These are phyloP conservation scores for Amanita exitialis DNA, from an alignment of 768 basidiomycete genomes.

Conservation along the genomic window DNA sequence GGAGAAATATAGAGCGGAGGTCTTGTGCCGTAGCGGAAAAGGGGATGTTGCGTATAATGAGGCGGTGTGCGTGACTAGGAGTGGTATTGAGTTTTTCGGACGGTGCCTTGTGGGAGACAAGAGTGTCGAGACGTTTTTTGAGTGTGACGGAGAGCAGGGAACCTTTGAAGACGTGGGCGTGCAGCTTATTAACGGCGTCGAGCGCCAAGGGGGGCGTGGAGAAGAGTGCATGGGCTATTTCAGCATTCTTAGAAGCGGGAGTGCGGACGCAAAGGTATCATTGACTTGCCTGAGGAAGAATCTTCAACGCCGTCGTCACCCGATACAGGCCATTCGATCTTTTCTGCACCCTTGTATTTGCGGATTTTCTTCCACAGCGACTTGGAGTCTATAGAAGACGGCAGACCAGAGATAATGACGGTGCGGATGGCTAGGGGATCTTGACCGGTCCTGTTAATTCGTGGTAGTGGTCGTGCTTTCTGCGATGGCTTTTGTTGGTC, in stretches of 20 bases:
- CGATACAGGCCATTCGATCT: constrained; percentile 60
- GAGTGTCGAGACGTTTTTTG: constrained; percentile 73
- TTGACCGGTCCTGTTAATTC: constrained; percentile 20
- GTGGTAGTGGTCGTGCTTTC: constrained; percentile 20
- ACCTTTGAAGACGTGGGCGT: constrained; percentile 92
- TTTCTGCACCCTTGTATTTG: constrained; percentile 70
- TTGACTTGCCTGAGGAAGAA: constrained; percentile 37
- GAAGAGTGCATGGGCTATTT: constrained; percentile 68
- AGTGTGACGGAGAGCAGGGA: constrained; percentile 75
- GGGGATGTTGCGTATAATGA: constrained; percentile 88
- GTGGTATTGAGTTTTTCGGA: constrained; percentile 18
- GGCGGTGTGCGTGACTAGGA: constrained; percentile 64
- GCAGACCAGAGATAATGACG: constrained; percentile 66
- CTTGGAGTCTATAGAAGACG: constrained; percentile 51
- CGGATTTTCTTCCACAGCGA: constrained; percentile 79
- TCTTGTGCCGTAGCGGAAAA: constrained; percentile 80
- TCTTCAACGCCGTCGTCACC: constrained; percentile 35
- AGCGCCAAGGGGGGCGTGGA: constrained; percentile 54
- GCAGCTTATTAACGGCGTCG: constrained; percentile 69
- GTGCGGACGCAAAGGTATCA: not conserved
- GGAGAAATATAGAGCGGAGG: constrained; percentile 76
- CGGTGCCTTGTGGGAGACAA: constrained; percentile 32
- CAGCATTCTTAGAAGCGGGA: not conserved
- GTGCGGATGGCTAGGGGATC: constrained; percentile 86
- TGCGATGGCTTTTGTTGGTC: constrained; percentile 23